Evolutionary conservation across 2,329 filamentous ascomycete genomes (phyloP).

Genomic region (Aspergillus novoparasiticus): DNA sequence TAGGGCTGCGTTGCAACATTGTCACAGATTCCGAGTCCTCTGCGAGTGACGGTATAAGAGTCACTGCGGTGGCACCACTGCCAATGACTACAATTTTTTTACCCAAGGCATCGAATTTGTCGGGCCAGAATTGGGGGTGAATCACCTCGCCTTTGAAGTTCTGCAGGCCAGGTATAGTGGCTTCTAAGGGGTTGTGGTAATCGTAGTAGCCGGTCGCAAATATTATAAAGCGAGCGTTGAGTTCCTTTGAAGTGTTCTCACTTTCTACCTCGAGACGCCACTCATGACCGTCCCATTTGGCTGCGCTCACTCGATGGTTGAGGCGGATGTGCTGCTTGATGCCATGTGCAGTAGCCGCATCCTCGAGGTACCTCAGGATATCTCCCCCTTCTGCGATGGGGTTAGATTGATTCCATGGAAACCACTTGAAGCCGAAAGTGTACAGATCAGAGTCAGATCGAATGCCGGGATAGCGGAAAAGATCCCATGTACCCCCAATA

Average conservation of each 20-base stretch:
- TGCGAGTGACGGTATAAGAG: conserved; percentile 69
- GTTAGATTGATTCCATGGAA: conserved; percentile 61
- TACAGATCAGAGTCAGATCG: conserved; percentile 63
- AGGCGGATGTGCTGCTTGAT: conserved; percentile 58
- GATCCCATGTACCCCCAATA: conserved; percentile 75
- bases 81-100: conserved; percentile 73
- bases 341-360: conserved; percentile 49
- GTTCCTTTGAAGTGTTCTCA: conserved; percentile 16
- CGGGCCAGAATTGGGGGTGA: conserved; percentile 75
- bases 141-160: conserved; percentile 63
- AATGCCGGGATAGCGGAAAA: conserved; percentile 75
- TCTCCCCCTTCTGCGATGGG: conserved; percentile 53
- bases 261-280: conserved; percentile 52
- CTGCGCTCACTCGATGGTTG: conserved; percentile 49
- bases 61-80: conserved; percentile 75
- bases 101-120: conserved; percentile 62
- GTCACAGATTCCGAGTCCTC: conserved; percentile 65
- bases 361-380: conserved; percentile 57
- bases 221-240: conserved; percentile 50
- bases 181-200: conserved; percentile 62
- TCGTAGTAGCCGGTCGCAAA: conserved; percentile 71
- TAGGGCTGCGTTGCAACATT: conserved; percentile 76
- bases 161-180: conserved; percentile 65
- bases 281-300: conserved; percentile 57
- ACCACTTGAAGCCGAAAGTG: conserved; percentile 68